Conservation (phyloP, 768 basidiomycete genomes). For the Leucocoprinus sp. region DNA sequence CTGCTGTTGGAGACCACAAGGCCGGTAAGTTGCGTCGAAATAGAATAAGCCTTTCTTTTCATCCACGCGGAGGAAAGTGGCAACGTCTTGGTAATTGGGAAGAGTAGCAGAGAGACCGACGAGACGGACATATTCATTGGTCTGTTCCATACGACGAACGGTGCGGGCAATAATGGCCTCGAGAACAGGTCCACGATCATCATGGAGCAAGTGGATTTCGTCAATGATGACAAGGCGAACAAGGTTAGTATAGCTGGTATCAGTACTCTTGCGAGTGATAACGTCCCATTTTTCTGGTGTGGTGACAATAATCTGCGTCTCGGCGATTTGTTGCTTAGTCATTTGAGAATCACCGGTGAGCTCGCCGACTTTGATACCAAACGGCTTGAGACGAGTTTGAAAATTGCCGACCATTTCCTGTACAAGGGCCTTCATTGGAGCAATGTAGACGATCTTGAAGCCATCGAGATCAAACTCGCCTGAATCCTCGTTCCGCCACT, state of each 20-base stretch:
- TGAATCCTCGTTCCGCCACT: slow-evolving; percentile 77
- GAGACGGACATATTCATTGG: slow-evolving; percentile 84
- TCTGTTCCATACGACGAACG: slow-evolving; percentile 91
- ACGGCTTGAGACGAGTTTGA: slow-evolving; percentile 55
- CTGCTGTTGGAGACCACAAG: slow-evolving; percentile 92
- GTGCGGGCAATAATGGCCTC: slow-evolving; percentile 88
- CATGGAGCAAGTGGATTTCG: slow-evolving; percentile 95
- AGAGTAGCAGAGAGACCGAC: slow-evolving; percentile 94
- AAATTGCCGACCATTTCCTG: slow-evolving; percentile 99
- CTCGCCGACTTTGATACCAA: slow-evolving; percentile 84
- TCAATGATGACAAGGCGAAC: slow-evolving; percentile 96
- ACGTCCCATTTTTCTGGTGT: slow-evolving; percentile 99
- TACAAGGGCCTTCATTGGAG: slow-evolving; percentile 98
- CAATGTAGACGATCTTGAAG: slow-evolving; percentile 97
- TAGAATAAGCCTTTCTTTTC: slow-evolving; percentile 90
- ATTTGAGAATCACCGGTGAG: slow-evolving; percentile 96
- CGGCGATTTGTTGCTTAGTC: slow-evolving; percentile 94
- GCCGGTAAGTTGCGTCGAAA: slow-evolving; percentile 91
- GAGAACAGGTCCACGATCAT: slow-evolving; percentile 95
- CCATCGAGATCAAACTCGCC: slow-evolving; percentile 77
- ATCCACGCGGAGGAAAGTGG: slow-evolving; percentile 93
- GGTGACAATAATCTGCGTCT: slow-evolving; percentile 97
- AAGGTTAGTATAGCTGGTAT: slow-evolving; percentile 94
- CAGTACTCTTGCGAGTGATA: slow-evolving; percentile 95
- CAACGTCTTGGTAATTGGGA: slow-evolving; percentile 98